Evolutionary conservation across 2,329 filamentous ascomycete genomes (phyloP), one percentile per base, ranked within the genome.

Genomic region (Fusarium armeniacum): DNA sequence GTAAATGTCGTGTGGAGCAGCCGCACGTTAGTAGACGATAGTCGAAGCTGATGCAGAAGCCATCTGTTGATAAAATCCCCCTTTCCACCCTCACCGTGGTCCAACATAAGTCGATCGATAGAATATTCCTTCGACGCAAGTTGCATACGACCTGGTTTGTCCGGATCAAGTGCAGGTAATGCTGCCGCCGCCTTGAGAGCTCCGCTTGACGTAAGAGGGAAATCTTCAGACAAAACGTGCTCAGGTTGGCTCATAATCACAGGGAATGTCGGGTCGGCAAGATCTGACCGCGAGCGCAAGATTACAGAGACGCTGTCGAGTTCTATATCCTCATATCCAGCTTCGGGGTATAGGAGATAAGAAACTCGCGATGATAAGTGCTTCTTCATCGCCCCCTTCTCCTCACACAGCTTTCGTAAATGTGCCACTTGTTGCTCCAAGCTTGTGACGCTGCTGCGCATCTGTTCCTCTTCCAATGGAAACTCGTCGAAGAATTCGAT

Each of bases 41-140:
- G 76, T 36, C 84, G 81, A 41, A 88, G 78, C 43, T 83, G 81
- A 49, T 87, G 83, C 15, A 87, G 78, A 4, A 88, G 76, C 86
- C 86, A 88, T 41, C 83, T 79, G 67, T 79, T 79, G 70, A 88
- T 81, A 58, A 81, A 85, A 51, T 85, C 82, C 2, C 75, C 76
- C 65, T 81, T 83, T 67, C 80, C 78, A 4, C 79, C 79, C 4
- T 73, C 70, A 13, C 78, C 71, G 5, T 76, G 70, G 4, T 81
- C 80, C 26, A 68, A 69, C 50, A 86, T 73, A 13, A 86, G 78
- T 8, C 75, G 79, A 44, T 82, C 76, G 53, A 87, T 86, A 33
- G 78, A 79, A n/a, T 79, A 81, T 71, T 87, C 85, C 60, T 85
- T 86, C 52, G 80, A 77, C 4, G 83, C 82, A 22, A 80, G 75